phyloP scores from a whole-genome alignment of 1,284 basidiomycete genomes.

The Kalmanozyma brasiliensis region DNA sequence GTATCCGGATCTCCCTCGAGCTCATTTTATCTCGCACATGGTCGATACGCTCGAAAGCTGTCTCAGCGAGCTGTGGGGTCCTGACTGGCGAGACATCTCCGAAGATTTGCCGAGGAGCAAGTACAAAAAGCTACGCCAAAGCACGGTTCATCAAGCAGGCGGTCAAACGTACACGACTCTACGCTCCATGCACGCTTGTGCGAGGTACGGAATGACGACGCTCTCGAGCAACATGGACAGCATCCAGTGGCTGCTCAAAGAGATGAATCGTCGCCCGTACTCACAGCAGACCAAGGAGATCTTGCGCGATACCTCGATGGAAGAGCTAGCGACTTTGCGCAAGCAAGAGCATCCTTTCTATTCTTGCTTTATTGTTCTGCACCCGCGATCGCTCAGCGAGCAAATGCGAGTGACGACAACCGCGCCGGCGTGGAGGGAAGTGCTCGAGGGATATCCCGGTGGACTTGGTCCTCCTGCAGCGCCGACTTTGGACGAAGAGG shows the following conservation, averaged over 20 bases:
- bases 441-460: constrained; percentile 30
- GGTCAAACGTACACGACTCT: constrained; percentile 33
- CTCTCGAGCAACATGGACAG: constrained; percentile 55
- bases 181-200: constrained; percentile 29
- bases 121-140: constrained; percentile 36
- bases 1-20: constrained; percentile 33
- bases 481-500: background rate
- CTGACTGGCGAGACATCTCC: constrained; percentile 37
- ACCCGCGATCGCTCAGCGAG: constrained; percentile 54
- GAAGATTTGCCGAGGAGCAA: constrained; percentile 35
- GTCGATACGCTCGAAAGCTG: constrained; percentile 37
- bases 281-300: constrained; percentile 13
- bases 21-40: constrained; percentile 46
- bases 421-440: constrained; percentile 35
- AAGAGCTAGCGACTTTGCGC: constrained; percentile 10
- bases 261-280: constrained; percentile 34
- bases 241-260: constrained; percentile 53
- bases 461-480: constrained; percentile 10
- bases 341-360: constrained; percentile 7
- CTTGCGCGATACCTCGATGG: background rate
- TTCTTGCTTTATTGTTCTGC: constrained; percentile 37
- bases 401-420: constrained; percentile 46
- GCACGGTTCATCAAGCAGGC: constrained; percentile 35
- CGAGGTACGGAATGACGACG: constrained; percentile 45
- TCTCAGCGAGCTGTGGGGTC: constrained; percentile 37